Percentiles rank a stretch among this genome's conserved stretches.
These are phyloP conservation scores for Murraya paniculata DNA, from an alignment of 345 rosid genomes.

Conservation along the genomic window DNA sequence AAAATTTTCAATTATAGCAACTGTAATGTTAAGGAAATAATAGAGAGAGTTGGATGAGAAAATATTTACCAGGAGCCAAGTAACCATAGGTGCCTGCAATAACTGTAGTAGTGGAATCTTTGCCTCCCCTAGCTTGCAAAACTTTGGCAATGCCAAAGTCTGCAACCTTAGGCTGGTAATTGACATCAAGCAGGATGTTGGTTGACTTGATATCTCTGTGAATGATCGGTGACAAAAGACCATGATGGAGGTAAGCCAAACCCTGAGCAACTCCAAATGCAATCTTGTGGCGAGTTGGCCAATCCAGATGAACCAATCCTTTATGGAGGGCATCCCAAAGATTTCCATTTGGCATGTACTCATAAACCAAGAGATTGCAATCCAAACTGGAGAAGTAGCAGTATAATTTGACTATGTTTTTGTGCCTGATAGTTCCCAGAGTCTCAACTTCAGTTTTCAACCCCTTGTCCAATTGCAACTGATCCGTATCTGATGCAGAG, in stretches of 20 bases:
- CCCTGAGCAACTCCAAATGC: conserved; percentile 94
- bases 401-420: conserved; percentile 81
- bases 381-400: conserved; percentile 73
- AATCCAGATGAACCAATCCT: conserved; percentile 52
- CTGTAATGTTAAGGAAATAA: too few species aligned
- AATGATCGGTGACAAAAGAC: conserved; percentile 65
- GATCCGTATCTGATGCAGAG: conserved; percentile 44
- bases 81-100: conserved; percentile 94
- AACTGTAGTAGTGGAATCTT: conserved; percentile 79
- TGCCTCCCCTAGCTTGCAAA: conserved; percentile 73
- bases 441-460: conserved; percentile 91
- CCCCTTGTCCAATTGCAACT: conserved; percentile 43
- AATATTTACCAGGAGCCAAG: conserved; percentile 70
- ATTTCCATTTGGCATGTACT: conserved; percentile 91
- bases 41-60: conserved; percentile 9
- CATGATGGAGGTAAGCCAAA: conserved; percentile 88
- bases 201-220: conserved; percentile 95
- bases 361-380: conserved; percentile 71
- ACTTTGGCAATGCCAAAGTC: conserved; percentile 97
- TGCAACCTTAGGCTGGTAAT: conserved; percentile 84
- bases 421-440: conserved; percentile 79
- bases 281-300: conserved; percentile 86
- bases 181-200: conserved; percentile 70
- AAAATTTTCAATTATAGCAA: too few species aligned
- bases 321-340: conserved; percentile 87